phyloP scores from a whole-genome alignment of 768 basidiomycete species.

The Podaxis mareebaensis region DNA sequence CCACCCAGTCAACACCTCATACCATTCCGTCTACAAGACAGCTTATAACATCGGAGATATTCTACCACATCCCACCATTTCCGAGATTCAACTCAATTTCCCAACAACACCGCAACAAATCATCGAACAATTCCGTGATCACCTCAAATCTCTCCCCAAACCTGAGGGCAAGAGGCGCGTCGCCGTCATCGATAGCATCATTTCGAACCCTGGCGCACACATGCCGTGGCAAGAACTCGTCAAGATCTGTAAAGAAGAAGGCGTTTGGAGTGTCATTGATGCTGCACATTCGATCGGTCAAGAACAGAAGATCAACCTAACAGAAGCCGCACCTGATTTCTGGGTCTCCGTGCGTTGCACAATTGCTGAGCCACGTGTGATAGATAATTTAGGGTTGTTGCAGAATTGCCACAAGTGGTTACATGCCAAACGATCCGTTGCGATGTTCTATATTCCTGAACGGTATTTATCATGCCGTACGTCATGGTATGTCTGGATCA shows the following conservation, averaged over 20 bases:
- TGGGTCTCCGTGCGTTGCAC: conserved; percentile 60
- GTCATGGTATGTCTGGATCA: neutral
- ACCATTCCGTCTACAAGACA: conserved; percentile 52
- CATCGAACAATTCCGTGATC: conserved; percentile 45
- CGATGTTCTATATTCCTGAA: conserved; percentile 73
- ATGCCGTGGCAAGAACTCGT: conserved; percentile 77
- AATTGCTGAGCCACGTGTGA: neutral
- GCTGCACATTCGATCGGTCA: conserved; percentile 81
- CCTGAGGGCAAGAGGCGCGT: conserved; percentile 50
- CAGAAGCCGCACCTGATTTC: conserved; percentile 61
- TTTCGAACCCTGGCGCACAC: conserved; percentile 56
- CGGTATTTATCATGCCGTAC: conserved; percentile 28
- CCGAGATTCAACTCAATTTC: conserved; percentile 52
- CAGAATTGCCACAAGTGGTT: conserved; percentile 91
- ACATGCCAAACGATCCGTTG: conserved; percentile 63
- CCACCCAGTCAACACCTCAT: conserved; percentile 42
- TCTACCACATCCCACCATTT: conserved; percentile 51
- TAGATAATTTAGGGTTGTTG: neutral
- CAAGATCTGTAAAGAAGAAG: conserved; percentile 60
- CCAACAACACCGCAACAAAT: conserved; percentile 59
- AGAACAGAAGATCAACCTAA: conserved; percentile 60
- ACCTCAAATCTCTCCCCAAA: conserved; percentile 28
- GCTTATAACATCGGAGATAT: conserved; percentile 56
- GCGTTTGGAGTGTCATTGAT: conserved; percentile 66
- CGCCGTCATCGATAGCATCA: conserved; percentile 65